Conservation (phyloP, 2,329 filamentous ascomycete species). For the Cladosporium cucumerinum region DNA sequence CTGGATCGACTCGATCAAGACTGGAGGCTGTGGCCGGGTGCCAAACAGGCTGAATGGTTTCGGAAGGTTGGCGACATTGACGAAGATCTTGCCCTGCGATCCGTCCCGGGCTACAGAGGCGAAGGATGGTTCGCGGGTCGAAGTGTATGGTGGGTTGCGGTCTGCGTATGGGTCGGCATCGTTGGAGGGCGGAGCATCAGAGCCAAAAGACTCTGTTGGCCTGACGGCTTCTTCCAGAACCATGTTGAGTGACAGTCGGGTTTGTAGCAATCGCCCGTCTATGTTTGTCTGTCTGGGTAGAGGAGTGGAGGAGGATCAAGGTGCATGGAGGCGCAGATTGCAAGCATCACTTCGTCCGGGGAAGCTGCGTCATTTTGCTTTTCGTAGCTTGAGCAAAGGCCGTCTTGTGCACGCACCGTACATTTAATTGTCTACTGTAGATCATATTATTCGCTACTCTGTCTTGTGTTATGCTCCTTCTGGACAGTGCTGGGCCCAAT, state of each 20-base stretch:
- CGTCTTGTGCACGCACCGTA: neutral
- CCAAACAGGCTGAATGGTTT: constrained; percentile 36
- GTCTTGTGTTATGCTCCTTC: neutral
- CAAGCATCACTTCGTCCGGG: constrained; percentile 7
- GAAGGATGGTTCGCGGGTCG: constrained; percentile 31
- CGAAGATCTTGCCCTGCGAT: constrained; percentile 18
- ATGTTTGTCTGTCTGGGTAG: neutral
- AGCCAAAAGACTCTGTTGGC: constrained; percentile 33
- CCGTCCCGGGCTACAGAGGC: constrained; percentile 6
- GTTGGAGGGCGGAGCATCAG: constrained; percentile 35
- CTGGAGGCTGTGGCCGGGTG: constrained; percentile 29
- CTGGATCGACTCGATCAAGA: constrained; percentile 33
- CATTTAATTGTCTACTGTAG: neutral
- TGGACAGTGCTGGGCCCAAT: neutral
- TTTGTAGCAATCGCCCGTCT: neutral
- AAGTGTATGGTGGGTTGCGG: constrained; percentile 35
- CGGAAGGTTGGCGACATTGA: constrained; percentile 40
- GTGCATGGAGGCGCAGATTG: neutral
- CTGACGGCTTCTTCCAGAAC: constrained; percentile 40
- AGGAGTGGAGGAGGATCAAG: neutral
- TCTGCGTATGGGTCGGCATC: constrained; percentile 40
- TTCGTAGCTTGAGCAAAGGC: constrained; percentile 1
- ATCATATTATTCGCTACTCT: neutral
- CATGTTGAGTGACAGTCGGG: constrained; percentile 32
- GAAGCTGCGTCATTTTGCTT: neutral